These are phyloP conservation scores for Colletotrichum sp. DNA, from an alignment of 2,329 filamentous ascomycete genomes.

Conservation along the genomic window DNA sequence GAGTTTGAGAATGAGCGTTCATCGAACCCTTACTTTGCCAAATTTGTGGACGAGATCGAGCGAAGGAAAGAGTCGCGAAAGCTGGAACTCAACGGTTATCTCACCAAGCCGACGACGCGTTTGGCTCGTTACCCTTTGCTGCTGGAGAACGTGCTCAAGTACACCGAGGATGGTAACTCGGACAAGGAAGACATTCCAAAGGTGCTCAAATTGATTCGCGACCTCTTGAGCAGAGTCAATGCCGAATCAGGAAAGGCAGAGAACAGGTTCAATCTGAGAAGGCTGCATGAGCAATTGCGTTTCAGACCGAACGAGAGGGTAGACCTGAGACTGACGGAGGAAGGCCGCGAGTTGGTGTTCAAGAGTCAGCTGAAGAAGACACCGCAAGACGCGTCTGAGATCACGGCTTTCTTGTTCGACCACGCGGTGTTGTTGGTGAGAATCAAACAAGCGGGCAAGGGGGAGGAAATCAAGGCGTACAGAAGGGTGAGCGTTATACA, in stretches of 20 bases:
- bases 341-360: conserved; percentile 90
- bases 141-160: conserved; percentile 89
- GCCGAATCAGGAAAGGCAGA: conserved; percentile 95
- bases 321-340: conserved; percentile 92
- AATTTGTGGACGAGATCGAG: conserved; percentile 96
- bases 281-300: conserved; percentile 88
- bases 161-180: conserved; percentile 85
- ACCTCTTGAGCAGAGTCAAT: conserved; percentile 88
- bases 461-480: conserved; percentile 94
- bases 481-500: conserved; percentile 59
- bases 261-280: conserved; percentile 94
- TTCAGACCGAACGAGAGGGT: conserved; percentile 91
- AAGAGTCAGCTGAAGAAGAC: conserved; percentile 95
- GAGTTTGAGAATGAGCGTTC: conserved; percentile 97
- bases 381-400: conserved; percentile 77
- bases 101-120: conserved; percentile 96
- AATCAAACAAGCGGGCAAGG: conserved; percentile 90
- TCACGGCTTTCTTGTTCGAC: conserved; percentile 95
- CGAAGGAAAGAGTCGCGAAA: conserved; percentile 95
- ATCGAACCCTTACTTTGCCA: conserved; percentile 81
- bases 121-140: conserved; percentile 92
- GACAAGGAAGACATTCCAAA: conserved; percentile 93
- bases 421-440: conserved; percentile 92
- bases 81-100: conserved; percentile 93
- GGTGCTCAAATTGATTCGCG: conserved; percentile 84